phyloP scores from a whole-genome alignment of 106 monocot species.

The Allium cepa region DNA sequence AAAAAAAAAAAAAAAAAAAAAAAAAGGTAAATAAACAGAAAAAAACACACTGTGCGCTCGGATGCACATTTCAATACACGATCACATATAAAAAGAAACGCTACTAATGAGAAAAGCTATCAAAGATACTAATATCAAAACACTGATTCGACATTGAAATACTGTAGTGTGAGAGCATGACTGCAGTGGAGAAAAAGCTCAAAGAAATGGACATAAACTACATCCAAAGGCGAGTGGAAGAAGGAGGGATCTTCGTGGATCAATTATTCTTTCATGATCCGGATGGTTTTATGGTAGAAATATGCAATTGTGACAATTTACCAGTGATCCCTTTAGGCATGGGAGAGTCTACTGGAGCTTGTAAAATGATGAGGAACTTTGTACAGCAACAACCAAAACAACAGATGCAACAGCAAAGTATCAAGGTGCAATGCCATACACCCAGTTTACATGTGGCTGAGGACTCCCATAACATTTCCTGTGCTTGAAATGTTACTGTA shows the following conservation, averaged over 20 bases:
- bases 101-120: too few relatives aligned
- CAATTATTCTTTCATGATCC: conserved; percentile 99
- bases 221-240: conserved; percentile 48
- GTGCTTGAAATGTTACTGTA: conserved; percentile 7
- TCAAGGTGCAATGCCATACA: conserved; percentile 4
- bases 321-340: conserved; percentile 52
- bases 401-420: conserved; percentile 17
- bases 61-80: too few relatives aligned
- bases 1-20: too few relatives aligned
- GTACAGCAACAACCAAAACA: conserved; percentile 16
- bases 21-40: too few relatives aligned
- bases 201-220: conserved; percentile 46
- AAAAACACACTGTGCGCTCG: too few relatives aligned
- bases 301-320: conserved; percentile 92
- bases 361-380: conserved; percentile 25
- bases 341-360: conserved; percentile 11
- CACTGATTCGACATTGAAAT: not conserved
- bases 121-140: too few relatives aligned
- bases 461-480: not conserved
- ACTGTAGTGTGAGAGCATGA: conserved; percentile 58
- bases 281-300: conserved; percentile 91
- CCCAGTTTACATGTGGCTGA: not conserved
- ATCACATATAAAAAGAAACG: too few relatives aligned
- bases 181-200: conserved; percentile 32
- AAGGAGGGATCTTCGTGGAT: conserved; percentile 63